Evolutionary conservation across 2,329 filamentous ascomycete genomes (phyloP), one percentile per base, ranked within the genome.

Genomic region (Aspergillus niger): DNA sequence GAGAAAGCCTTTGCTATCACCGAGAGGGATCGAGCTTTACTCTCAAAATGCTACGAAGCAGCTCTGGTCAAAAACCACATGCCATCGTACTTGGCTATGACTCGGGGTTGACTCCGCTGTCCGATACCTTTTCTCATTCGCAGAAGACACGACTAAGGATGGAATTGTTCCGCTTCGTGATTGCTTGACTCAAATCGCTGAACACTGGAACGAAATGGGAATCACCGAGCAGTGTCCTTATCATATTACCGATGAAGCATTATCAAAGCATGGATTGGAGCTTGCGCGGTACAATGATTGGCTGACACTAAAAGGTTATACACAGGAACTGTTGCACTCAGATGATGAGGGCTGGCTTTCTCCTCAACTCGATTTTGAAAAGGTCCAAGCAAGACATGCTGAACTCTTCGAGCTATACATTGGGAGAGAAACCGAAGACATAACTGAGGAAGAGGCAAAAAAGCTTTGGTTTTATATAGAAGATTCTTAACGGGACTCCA

Each of bases 31-130:
- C 32, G 63, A 57, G 67, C 67, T 26, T 47, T 65, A 8, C 58
- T 62, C 8, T 36, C 63, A 15, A 68, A 69, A 47, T 63, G 62
- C 49, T 69, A 67, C 55, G 67, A 69, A 55, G 64, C 66, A 28
- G 57, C 63, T 39, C 60, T 69, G 44, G 59, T 51, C 22, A 66
- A 65, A 24, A 48, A 49, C n/a, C 52, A 66, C 39, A 28, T 63
- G 47, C 24, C 26, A 11, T 65, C 61, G 8, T 67, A 57, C 51
- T 57, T 64, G 20, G 62, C 63, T 32, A 41, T 62, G 24, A 63
- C 58, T 58, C 47, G 28, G 20, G 20, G 53, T 65, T 39, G 48
- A 62, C 30, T 11, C 41, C 3, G 39, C 52, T 2, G 20, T 64
- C 1, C 49, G 55, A 8, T 48, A 62, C 3, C 38, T 66, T 5